phyloP scores from a whole-genome alignment of 768 basidiomycete species.

The Lentinus brumalis region DNA sequence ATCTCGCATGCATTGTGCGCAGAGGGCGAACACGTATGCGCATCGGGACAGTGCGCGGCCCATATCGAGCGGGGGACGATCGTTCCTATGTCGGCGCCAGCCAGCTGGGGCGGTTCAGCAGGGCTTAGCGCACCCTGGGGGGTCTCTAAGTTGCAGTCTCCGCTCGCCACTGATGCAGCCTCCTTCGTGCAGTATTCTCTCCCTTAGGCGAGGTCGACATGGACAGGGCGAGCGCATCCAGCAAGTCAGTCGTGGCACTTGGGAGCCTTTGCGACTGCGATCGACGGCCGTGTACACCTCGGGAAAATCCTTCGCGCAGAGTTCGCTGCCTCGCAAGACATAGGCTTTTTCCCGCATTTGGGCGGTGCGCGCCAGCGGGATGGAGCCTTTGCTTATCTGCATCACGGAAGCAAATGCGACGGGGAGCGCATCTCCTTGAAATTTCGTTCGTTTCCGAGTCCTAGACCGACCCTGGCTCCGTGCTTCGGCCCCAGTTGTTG shows the following conservation, averaged over 20 bases:
- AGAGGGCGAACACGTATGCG: not conserved
- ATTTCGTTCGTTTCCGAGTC: not conserved
- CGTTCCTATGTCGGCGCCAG: constrained; percentile 7
- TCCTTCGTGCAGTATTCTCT: not conserved
- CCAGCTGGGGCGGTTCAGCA: not conserved
- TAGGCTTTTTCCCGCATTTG: not conserved
- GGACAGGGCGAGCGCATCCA: not conserved
- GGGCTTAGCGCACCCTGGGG: not conserved
- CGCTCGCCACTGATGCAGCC: not conserved
- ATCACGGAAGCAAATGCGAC: not conserved
- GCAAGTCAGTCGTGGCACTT: not conserved
- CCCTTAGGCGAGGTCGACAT: not conserved
- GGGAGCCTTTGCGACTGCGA: not conserved
- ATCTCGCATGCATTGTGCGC: not conserved
- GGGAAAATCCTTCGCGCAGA: not conserved
- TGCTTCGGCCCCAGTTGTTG: not conserved
- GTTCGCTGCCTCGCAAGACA: not conserved
- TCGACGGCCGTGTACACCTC: not conserved
- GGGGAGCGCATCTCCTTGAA: not conserved
- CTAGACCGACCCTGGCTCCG: not conserved
- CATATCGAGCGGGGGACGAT: constrained; percentile 9
- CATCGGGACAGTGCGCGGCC: not conserved
- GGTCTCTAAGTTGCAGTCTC: not conserved
- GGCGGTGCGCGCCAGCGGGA: not conserved
- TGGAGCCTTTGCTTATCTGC: not conserved